Base-by-base conservation (phyloP, 177 flowering plant species). In the Vitis hybrid region DNA sequence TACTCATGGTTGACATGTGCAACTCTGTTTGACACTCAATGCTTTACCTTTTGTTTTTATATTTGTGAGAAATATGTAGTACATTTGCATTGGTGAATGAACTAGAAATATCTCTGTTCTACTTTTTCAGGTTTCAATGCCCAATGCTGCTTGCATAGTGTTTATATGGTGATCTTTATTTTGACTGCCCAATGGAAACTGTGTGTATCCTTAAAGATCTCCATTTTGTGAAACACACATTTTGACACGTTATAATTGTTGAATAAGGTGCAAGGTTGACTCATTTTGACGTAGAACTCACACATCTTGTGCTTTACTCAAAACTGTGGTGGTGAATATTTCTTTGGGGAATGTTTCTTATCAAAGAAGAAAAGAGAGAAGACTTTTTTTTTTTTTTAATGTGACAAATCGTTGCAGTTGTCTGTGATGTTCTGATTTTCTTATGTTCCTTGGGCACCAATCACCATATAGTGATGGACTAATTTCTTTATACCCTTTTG, bases 301-400 rank as follows among this genome's bases (percentile, higher is more conserved):
- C 49, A 60, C 11, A 71, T 71, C 58, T 29, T 62, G 64, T 72
- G 53, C 72, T 57, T 61, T 72, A 62, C 59, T 64, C 51, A 66
- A 69, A 64, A 39, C 64, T 60, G 7, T 68, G 62, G 62, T 68
- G 65, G 48, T 64, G 16, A 57, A 14, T 62, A 62, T 39, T 55
- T 77, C 65, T 61, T 70, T 70, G 71, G 62, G 66, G 61, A 48
- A 55, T 45, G 59, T 26, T 26, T 26, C 29, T 26, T 26, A 26
- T 26, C 29, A 26, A 26, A 26, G 29, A 26, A 26, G 29, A 26
- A 26, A 26, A 26, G 3, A 26, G 26, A 26, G 29, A 26, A 26
- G 29, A 26, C 29, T 26, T 26, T 26, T 26, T 26, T 26, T 26
- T 26, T 26, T 26, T 26, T 26, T 26, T 26, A 26, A 26, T 26